Conservation (phyloP, 768 basidiomycete species). For the Termitomyces bulborhizus region DNA sequence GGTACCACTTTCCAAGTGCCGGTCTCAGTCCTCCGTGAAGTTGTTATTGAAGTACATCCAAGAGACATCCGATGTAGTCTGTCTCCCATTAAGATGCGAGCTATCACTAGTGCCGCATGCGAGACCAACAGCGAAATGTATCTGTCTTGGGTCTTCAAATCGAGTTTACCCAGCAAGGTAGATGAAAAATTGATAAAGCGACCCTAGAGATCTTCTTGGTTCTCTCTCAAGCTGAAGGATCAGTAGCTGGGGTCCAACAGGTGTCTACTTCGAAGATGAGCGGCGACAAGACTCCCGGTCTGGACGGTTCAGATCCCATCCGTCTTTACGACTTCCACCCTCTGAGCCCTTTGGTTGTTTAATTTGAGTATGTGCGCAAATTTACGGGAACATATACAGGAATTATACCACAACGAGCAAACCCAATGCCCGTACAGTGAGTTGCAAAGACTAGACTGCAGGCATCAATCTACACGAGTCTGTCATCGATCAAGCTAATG, state of each 20-base stretch:
- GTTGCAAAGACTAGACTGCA: slow-evolving; percentile 1
- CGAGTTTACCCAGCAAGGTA: not conserved
- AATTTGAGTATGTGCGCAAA: not conserved
- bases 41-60: not conserved
- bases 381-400: not conserved
- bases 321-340: not conserved
- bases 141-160: not conserved
- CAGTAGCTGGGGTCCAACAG: not conserved
- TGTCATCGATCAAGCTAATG: not conserved
- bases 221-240: no score
- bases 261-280: not conserved
- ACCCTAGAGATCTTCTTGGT: not conserved
- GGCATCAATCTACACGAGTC: not conserved
- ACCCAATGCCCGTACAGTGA: not conserved
- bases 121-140: not conserved
- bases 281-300: not conserved
- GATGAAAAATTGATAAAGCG: not conserved
- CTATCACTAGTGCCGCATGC: slow-evolving; percentile 1
- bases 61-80: not conserved
- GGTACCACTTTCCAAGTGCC: not conserved
- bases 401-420: not conserved
- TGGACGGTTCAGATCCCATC: not conserved
- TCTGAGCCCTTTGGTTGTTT: not conserved
- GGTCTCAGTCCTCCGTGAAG: not conserved
- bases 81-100: not conserved